These are phyloP conservation scores for Fusarium decemcellulare DNA, from an alignment of 2,329 filamentous ascomycete genomes.

Conservation along the genomic window DNA sequence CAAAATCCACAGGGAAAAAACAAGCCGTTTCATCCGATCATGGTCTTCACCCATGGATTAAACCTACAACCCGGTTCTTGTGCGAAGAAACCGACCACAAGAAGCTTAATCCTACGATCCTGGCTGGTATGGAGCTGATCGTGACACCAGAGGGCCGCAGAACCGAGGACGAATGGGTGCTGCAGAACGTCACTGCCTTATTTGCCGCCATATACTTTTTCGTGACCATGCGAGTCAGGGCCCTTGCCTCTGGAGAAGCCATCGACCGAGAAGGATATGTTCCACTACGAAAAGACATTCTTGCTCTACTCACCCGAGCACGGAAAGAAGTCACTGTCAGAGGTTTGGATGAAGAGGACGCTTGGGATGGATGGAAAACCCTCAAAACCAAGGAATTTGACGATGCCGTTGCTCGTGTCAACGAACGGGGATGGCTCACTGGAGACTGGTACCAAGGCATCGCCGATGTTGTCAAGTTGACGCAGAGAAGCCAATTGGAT, in stretches of 20 bases:
- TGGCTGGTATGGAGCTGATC: constrained; percentile 78
- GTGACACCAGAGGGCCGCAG: constrained; percentile 58
- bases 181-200: constrained; percentile 65
- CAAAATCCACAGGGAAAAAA: constrained; percentile 57
- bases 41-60: constrained; percentile 76
- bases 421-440: constrained; percentile 69
- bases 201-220: constrained; percentile 74
- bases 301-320: constrained; percentile 58
- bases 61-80: constrained; percentile 75
- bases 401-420: constrained; percentile 71
- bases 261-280: constrained; percentile 62
- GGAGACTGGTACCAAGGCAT: constrained; percentile 76
- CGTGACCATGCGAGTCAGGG: constrained; percentile 66
- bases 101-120: constrained; percentile 78
- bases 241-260: constrained; percentile 54
- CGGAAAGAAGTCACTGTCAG: constrained; percentile 57
- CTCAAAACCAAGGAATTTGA: constrained; percentile 70
- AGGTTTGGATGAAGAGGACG: constrained; percentile 60
- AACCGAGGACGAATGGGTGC: constrained; percentile 64
- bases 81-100: constrained; percentile 72
- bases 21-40: constrained; percentile 47
- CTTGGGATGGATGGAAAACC: constrained; percentile 68
- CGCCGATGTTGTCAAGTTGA: constrained; percentile 63
- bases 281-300: constrained; percentile 60
- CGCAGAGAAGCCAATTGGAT: constrained; percentile 51